These are phyloP conservation scores for Claviceps pusilla DNA, from an alignment of 2,329 filamentous ascomycete species.

Conservation along the genomic window DNA sequence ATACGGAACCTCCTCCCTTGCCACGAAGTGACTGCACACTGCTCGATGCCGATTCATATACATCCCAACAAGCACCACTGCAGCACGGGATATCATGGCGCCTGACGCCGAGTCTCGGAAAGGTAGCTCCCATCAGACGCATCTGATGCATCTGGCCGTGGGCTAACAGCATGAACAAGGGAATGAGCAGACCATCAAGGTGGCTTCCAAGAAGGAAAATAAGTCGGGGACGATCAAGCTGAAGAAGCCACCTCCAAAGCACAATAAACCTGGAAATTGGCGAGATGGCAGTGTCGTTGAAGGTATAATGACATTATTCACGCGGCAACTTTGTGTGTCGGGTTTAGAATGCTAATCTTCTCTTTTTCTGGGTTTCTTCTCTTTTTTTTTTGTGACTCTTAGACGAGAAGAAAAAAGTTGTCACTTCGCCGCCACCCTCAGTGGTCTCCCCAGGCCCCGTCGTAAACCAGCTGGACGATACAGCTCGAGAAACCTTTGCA, in stretches of 20 bases:
- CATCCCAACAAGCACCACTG: neutral
- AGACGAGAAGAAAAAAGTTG: conserved; percentile 42
- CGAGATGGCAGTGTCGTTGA: conserved; percentile 49
- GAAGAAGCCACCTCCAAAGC: conserved; percentile 47
- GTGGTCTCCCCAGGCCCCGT: conserved; percentile 38
- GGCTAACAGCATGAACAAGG: conserved; percentile 1
- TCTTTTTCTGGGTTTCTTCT: neutral
- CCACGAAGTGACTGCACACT: neutral
- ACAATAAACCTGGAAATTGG: conserved; percentile 56
- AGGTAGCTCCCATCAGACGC: conserved; percentile 9
- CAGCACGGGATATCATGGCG: conserved; percentile 7
- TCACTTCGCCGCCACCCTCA: conserved; percentile 25
- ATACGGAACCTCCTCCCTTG: neutral
- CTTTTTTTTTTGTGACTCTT: neutral
- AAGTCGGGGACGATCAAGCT: conserved; percentile 43
- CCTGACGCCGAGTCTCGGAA: conserved; percentile 14
- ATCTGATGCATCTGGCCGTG: neutral
- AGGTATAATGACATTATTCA: conserved; percentile 27
- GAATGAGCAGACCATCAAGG: conserved; percentile 43
- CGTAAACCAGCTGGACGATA: conserved; percentile 58
- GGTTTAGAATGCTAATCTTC: neutral
- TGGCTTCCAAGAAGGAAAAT: conserved; percentile 40
- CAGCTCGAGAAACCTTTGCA: conserved; percentile 61
- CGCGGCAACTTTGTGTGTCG: neutral
- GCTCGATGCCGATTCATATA: neutral